Conservation (phyloP, 2,329 filamentous ascomycete genomes). For the Clonostachys rhizophaga region DNA sequence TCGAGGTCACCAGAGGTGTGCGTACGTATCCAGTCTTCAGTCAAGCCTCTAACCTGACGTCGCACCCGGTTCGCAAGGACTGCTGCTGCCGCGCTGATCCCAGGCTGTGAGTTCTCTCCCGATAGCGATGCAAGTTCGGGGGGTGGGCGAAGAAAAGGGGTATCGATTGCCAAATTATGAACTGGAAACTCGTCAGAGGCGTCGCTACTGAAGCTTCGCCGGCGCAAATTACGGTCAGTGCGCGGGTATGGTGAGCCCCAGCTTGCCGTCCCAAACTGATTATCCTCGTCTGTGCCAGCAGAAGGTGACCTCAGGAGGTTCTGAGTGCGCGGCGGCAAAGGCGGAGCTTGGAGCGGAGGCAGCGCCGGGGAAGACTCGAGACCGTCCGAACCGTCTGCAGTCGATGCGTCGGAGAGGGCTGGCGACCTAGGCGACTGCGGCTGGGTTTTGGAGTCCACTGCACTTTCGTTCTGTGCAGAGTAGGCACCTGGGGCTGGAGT, state of each 20-base stretch:
- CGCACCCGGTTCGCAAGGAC: conserved; percentile 60
- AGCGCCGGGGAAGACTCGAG: conserved; percentile 52
- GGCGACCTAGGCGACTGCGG: conserved; percentile 44
- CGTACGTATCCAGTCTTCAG: conserved; percentile 82
- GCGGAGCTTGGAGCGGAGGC: conserved; percentile 54
- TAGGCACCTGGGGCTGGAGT: conserved; percentile 53
- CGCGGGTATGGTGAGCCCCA: conserved; percentile 90
- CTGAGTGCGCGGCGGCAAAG: conserved; percentile 49
- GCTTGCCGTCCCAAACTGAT: conserved; percentile 64
- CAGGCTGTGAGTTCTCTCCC: conserved; percentile 19
- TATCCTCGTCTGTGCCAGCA: conserved; percentile 19
- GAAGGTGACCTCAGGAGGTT: conserved; percentile 52
- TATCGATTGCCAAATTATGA: conserved; percentile 57
- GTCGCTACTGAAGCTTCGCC: conserved; percentile 52
- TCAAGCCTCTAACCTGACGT: conserved; percentile 58
- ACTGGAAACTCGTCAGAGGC: conserved; percentile 54
- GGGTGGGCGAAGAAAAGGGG: conserved; percentile 55
- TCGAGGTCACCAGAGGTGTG: conserved; percentile 67
- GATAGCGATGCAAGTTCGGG: conserved; percentile 35
- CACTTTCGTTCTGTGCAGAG: conserved; percentile 51
- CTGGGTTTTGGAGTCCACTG: conserved; percentile 27
- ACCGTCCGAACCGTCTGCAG: conserved; percentile 51
- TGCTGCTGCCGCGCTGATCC: conserved; percentile 52
- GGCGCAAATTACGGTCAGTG: conserved; percentile 48
- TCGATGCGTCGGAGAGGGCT: conserved; percentile 57